phyloP scores from a whole-genome alignment of 148 eudicot genomes.

The Rhododendron vialii region DNA sequence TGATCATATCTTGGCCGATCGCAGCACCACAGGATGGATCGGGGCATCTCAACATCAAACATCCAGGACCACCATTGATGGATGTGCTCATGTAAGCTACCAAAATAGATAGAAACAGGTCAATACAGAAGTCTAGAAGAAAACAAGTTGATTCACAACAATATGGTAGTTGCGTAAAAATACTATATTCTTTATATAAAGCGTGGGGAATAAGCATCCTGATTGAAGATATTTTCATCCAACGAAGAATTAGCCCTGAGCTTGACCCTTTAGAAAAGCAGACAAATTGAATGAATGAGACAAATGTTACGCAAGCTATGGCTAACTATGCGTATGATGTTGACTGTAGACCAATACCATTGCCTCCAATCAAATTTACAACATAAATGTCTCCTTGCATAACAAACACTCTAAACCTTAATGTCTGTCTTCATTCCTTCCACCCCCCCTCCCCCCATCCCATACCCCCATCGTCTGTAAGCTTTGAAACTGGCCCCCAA shows the following conservation, averaged over 20 bases:
- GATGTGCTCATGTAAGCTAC: constrained; percentile 55
- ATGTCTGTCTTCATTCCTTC: background rate
- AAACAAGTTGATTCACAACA: background rate
- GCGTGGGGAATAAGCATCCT: background rate
- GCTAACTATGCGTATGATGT: background rate
- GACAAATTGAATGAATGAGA: background rate
- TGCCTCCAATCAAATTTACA: background rate
- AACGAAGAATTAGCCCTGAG: background rate
- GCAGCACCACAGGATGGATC: constrained; percentile 57
- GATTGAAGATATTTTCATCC: background rate
- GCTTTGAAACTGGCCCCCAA: background rate
- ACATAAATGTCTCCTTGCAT: background rate
- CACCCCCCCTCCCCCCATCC: background rate
- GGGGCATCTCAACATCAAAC: constrained; percentile 67
- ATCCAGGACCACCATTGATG: constrained; percentile 55
- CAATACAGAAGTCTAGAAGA: background rate
- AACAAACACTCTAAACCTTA: background rate
- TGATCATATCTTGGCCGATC: constrained; percentile 51
- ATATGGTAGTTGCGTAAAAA: background rate
- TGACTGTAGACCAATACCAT: background rate
- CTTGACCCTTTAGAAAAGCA: background rate
- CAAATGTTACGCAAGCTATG: background rate
- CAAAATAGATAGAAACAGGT: constrained; percentile 1
- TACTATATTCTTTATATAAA: background rate
- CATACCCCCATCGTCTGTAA: background rate